Evolutionary conservation across 73 alveolate genomes (phyloP), one percentile per base, ranked within the genome.

Genomic region (Paramecium tetraurelia): DNA sequence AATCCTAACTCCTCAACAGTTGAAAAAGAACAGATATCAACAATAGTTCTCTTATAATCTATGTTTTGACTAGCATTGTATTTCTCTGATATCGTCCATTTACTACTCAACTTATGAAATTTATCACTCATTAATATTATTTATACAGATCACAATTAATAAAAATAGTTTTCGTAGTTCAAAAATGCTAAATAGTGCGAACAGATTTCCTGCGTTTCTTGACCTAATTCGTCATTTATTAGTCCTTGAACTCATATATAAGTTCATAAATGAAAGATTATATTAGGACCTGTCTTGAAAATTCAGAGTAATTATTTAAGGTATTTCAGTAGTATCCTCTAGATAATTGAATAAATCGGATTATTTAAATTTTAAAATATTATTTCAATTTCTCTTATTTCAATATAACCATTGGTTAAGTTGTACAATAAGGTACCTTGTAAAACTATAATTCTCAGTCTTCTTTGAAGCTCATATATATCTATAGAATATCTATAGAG

Each of bases 1-100:
- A 80, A 80, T 43, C 57, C 90, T 22, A 80, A 48, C 27, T 80
- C 90, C 46, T 80, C 90, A 20, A 80, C 90, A 3, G 76, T 44
- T 10, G 46, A 22, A 46, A 80, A 44, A 31, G 70, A 24, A 43
- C 90, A 80, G 33, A 80, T 43, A 22, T 80, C 90, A 7, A 27
- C 76, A 21, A 80, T 80, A 21, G 90, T 24, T 24, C 57, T 40
- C 90, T 80, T 48, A 46, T 80, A 80, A 20, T 41, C 76, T 24
- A 24, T 4, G 18, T 33, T 43, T 80, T 40, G 7, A 44, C 11
- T 10, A 4, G 75, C 75, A 24, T 22, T 80, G 46, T 80, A 80
- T 48, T 80, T 41, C 48, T 80, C 90, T 4, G 90, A 44, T 22
- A 80, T 40, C 1, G 70, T 80, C 90, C 90, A 80, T 9, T 80